phyloP scores from a whole-genome alignment of 2,329 filamentous ascomycete species.

The Davidsoniella eucalypti region DNA sequence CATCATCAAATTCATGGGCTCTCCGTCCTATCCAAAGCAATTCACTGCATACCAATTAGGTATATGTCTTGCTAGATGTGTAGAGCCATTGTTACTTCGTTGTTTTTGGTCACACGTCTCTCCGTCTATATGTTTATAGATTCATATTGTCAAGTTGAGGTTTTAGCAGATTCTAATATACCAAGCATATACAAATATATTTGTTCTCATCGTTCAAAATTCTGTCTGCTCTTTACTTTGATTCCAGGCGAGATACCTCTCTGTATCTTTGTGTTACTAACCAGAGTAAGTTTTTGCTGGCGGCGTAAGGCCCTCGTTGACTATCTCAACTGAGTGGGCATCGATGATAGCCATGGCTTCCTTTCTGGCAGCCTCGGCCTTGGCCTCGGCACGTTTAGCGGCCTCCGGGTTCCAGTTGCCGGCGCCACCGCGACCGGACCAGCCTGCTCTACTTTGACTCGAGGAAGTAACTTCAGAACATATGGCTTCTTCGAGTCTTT shows the following conservation, averaged over 20 bases:
- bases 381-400: constrained; percentile 11
- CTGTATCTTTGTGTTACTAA: neutral
- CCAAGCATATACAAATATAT: neutral
- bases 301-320: constrained; percentile 25
- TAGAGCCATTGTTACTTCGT: neutral
- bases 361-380: constrained; percentile 16
- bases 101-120: neutral
- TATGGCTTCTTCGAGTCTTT: neutral
- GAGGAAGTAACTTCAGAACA: neutral
- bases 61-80: neutral
- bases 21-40: constrained; percentile 3
- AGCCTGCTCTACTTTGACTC: constrained; percentile 14
- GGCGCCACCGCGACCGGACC: constrained; percentile 31
- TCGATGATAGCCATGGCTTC: constrained; percentile 22
- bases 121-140: constrained; percentile 1
- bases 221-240: too few relatives aligned
- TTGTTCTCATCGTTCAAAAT: too few relatives aligned
- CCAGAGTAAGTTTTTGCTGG: constrained; percentile 23
- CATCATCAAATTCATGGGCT: constrained; percentile 8
- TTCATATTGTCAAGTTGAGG: constrained; percentile 1
- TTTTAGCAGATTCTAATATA: constrained; percentile 2
- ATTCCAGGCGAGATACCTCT: too few relatives aligned
- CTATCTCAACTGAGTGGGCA: constrained; percentile 23
- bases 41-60: neutral
- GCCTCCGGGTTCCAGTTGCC: constrained; percentile 29